Evolutionary conservation across 371 early-diverging fungal genomes (phyloP), one percentile per base, ranked within the genome.

Genomic region (Polyrhizophydium stewartii): DNA sequence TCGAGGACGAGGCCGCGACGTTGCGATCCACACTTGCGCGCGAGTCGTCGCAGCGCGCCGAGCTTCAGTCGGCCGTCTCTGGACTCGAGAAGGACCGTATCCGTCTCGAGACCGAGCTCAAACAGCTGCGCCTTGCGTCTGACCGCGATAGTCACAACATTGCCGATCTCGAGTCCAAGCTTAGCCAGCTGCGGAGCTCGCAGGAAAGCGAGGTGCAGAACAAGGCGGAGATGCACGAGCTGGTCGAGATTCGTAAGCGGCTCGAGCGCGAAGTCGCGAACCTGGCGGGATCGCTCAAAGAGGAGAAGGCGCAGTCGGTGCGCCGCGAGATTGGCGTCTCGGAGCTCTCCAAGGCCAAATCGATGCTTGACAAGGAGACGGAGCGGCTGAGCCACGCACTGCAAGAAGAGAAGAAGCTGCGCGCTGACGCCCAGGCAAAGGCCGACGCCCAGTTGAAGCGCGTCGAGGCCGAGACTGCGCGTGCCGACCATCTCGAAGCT

Each of bases 161-260:
- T 2, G 67, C 60, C 10, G 69, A 69, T 58, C 56, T 76, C 16
- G 55, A 75, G 35, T 19, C 24, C 16, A 63, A 56, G 22, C 21
- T 70, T 1, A 49, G 38, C 43, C 33, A 64, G 28, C 49, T 70
- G 28, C 57, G 62, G 35, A 19, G 41, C n/a, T 53, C 64, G 2
- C 47, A 61, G 5, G 65, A 67, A 22, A 21, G 27, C 16, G 68
- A 61, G 27, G 43, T 21, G n/a, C 46, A 58, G 52, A 61, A 27
- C 21, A n/a, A 31, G 41, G 45, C 58, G 5, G 49, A 62, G 50
- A 27, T 43, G 30, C 40, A 67, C 40, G 45, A 59, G 41, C 19
- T 43, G 9, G 25, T 13, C 22, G 62, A 58, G 5, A 66, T 63
- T 19, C 10, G 49, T 21, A 60, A 28, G 46, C 35, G 38, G 13